phyloP scores from a whole-genome alignment of 1,284 basidiomycete species.

The Trametes pubescens region DNA sequence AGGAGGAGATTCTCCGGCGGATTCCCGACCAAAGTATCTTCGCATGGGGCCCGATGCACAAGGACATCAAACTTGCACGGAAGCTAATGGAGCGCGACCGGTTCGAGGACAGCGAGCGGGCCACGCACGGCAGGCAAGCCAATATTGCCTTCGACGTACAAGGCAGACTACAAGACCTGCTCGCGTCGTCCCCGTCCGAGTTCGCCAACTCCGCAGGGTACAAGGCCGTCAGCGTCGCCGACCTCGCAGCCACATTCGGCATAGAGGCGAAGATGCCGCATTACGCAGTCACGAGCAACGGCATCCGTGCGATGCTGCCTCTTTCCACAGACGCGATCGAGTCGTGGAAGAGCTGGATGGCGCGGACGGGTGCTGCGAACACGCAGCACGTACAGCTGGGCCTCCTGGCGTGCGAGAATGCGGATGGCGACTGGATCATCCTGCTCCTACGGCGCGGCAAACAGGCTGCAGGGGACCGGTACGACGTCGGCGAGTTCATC shows the following conservation, averaged over 20 bases:
- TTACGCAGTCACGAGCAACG: slow-evolving; percentile 10
- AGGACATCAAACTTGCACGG: background rate
- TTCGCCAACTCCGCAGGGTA: slow-evolving; percentile 8
- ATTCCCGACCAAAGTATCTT: slow-evolving; percentile 17
- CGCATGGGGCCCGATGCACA: slow-evolving; percentile 14
- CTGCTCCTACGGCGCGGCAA: slow-evolving; percentile 7
- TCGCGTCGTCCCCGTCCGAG: slow-evolving; percentile 7
- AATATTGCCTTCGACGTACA: slow-evolving; percentile 6
- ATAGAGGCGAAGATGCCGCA: background rate
- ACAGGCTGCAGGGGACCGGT: background rate
- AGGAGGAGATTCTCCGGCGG: slow-evolving; percentile 15
- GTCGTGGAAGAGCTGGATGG: slow-evolving; percentile 10
- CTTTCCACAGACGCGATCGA: slow-evolving; percentile 1
- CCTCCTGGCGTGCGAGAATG: slow-evolving; percentile 12
- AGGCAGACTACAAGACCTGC: slow-evolving; percentile 4
- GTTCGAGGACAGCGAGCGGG: background rate
- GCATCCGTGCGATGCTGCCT: slow-evolving; percentile 11
- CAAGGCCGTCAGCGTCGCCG: background rate
- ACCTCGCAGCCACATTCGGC: background rate
- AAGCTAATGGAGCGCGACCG: background rate
- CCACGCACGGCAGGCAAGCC: background rate
- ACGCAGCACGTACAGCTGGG: slow-evolving; percentile 5
- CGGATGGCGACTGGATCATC: background rate
- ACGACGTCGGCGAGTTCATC: slow-evolving; percentile 11
- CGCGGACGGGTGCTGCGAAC: slow-evolving; percentile 1